A percentile compares a stretch with the other conserved stretches of the same genome.
phyloP scores from a whole-genome alignment of 352 stramenopile species.

The Globisporangium cederbergense region DNA sequence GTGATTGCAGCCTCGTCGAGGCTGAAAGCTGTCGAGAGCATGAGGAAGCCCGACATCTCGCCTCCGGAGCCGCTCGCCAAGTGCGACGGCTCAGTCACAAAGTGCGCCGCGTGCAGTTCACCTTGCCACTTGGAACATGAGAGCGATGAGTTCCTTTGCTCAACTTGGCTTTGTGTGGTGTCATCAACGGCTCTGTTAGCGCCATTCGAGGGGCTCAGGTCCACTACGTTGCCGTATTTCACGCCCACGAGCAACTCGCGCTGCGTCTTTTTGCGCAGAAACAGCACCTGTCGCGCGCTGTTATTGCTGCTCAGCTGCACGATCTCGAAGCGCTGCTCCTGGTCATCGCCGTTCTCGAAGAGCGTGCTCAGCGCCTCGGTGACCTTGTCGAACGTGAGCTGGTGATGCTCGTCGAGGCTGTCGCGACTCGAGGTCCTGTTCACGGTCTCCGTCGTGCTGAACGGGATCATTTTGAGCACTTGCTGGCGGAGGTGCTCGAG shows the following conservation, averaged over 20 bases:
- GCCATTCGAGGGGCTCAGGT: conserved; percentile 14
- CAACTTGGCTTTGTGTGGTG: too few species aligned
- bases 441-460: conserved; percentile 23
- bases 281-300: conserved; percentile 21
- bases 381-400: conserved; percentile 26
- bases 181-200: neutral
- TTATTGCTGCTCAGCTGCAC: conserved; percentile 24
- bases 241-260: conserved; percentile 47
- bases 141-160: too few species aligned
- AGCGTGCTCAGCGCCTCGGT: conserved; percentile 32
- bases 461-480: conserved; percentile 37
- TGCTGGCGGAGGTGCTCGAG: conserved; percentile 67
- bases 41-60: conserved; percentile 75
- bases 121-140: neutral
- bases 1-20: conserved; percentile 43
- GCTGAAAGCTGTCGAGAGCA: conserved; percentile 50
- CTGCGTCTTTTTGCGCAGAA: conserved; percentile 42
- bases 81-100: conserved; percentile 54
- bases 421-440: neutral
- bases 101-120: conserved; percentile 27
- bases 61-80: conserved; percentile 30
- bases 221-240: conserved; percentile 30
- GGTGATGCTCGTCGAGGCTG: conserved; percentile 4
- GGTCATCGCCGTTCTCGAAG: conserved; percentile 28
- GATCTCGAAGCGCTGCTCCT: conserved; percentile 43